Conservation (phyloP, 805 yeast genomes). For the Clavispora carvajalis region DNA sequence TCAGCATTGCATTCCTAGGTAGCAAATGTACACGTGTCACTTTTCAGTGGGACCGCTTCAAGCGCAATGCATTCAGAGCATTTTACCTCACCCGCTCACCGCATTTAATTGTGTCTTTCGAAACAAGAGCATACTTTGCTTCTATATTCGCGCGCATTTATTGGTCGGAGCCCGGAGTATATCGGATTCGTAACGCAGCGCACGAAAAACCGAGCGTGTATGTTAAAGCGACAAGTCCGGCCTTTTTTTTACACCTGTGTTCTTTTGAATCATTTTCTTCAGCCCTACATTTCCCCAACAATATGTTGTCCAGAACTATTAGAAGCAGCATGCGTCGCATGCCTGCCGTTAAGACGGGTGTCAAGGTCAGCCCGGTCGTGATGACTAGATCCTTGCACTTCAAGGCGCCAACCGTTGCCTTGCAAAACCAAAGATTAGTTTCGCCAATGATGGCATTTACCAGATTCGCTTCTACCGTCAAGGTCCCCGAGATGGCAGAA, state of each 20-base stretch:
- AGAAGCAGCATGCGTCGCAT: slow-evolving; percentile 26
- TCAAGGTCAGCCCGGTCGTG: slow-evolving; percentile 10
- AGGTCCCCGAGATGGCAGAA: slow-evolving; percentile 98
- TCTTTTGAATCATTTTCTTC: background rate
- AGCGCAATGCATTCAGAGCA: no score
- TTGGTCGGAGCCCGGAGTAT: slow-evolving; percentile 15
- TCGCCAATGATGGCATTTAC: slow-evolving; percentile 18
- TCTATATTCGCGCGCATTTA: slow-evolving; percentile 12
- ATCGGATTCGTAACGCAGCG: slow-evolving; percentile 7
- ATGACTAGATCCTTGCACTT: slow-evolving; percentile 16
- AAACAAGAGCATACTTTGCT: no score
- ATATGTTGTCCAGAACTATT: slow-evolving; percentile 32
- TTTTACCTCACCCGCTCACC: background rate
- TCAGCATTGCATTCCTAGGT: no score
- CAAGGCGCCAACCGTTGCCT: background rate
- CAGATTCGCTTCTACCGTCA: slow-evolving; percentile 50
- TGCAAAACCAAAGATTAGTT: background rate
- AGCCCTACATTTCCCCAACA: background rate
- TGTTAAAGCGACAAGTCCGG: background rate
- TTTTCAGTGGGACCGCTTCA: no score
- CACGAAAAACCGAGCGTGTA: background rate
- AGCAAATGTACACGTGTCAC: no score
- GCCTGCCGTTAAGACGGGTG: slow-evolving; percentile 14
- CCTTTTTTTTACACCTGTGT: background rate
- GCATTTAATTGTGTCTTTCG: background rate